phyloP scores from a whole-genome alignment of 78 protist genomes.

The Polysphondylium violaceum region DNA sequence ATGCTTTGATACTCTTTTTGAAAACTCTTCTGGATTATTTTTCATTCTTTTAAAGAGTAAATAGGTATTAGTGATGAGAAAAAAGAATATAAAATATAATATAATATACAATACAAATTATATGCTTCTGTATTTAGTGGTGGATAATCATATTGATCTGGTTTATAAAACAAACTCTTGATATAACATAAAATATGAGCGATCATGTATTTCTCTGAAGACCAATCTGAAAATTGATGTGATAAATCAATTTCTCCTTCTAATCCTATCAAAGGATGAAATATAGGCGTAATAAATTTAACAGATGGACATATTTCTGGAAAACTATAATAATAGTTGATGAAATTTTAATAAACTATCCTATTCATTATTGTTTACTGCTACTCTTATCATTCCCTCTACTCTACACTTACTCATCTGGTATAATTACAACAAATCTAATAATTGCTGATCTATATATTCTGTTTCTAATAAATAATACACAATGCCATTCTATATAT shows the following conservation, averaged over 20 bases:
- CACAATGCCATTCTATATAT: conserved; percentile 59
- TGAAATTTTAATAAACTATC: background rate
- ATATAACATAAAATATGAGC: conserved; percentile 62
- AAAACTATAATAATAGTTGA: conserved; percentile 6
- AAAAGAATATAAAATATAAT: background rate
- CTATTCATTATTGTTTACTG: too few relatives aligned
- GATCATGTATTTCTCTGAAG: conserved; percentile 64
- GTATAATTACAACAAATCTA: conserved; percentile 58
- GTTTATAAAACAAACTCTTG: conserved; percentile 57
- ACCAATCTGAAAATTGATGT: conserved; percentile 75
- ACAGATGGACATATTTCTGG: conserved; percentile 57
- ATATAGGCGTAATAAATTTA: conserved; percentile 51
- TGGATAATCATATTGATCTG: conserved; percentile 53
- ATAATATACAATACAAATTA: conserved; percentile 16
- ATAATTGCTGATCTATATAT: conserved; percentile 74
- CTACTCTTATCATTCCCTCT: too few relatives aligned
- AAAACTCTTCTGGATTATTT: conserved; percentile 44
- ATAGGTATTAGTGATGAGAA: background rate
- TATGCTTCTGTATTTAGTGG: conserved; percentile 52
- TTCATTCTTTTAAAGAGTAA: conserved; percentile 23
- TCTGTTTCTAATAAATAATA: conserved; percentile 74
- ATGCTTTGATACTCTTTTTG: conserved; percentile 58
- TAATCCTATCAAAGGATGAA: conserved; percentile 56
- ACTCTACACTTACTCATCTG: conserved; percentile 61
- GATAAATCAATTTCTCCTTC: conserved; percentile 64